A percentile compares a stretch with the other conserved stretches of the same genome.
Conservation (phyloP, 2,329 filamentous ascomycete species). For the Dactylellina drechsleri region DNA sequence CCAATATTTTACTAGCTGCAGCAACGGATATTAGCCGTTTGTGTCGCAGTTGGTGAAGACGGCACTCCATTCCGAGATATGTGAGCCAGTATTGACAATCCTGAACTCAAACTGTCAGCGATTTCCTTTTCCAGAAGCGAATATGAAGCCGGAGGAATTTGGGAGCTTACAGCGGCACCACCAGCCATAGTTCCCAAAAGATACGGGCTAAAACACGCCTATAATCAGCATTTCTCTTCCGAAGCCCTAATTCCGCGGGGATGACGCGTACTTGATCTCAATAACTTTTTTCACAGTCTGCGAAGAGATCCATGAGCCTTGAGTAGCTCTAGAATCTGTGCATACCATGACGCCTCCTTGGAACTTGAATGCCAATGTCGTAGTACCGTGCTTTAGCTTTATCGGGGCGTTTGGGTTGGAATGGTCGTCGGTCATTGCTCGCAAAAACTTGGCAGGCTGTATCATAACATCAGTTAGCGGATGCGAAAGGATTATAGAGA, state of each 20-base stretch:
- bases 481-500: slow-evolving; percentile 3
- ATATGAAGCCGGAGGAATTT: slow-evolving; percentile 59
- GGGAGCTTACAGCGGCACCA: slow-evolving; percentile 78
- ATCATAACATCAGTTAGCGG: slow-evolving; percentile 30
- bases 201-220: slow-evolving; percentile 56
- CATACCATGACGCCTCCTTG: slow-evolving; percentile 98
- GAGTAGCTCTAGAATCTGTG: slow-evolving; percentile 95
- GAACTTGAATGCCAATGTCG: slow-evolving; percentile 96
- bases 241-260: not conserved
- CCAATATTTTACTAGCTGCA: slow-evolving; percentile 96
- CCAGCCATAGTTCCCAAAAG: slow-evolving; percentile 98
- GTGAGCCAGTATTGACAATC: slow-evolving; percentile 99
- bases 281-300: slow-evolving; percentile 99
- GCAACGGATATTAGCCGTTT: slow-evolving; percentile 98
- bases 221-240: slow-evolving; percentile 19
- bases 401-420: slow-evolving; percentile 97
- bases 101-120: slow-evolving; percentile 58
- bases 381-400: slow-evolving; percentile 99
- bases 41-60: slow-evolving; percentile 97
- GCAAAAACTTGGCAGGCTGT: slow-evolving; percentile 91
- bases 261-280: slow-evolving; percentile 84
- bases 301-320: slow-evolving; percentile 98
- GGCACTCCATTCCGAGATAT: slow-evolving; percentile 98
- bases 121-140: not conserved
- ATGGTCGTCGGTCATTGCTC: slow-evolving; percentile 95